Evolutionary conservation across 371 early-diverging fungal genomes (phyloP), one percentile per base, ranked within the genome.

Genomic region (Lichtheimia corymbifera): DNA sequence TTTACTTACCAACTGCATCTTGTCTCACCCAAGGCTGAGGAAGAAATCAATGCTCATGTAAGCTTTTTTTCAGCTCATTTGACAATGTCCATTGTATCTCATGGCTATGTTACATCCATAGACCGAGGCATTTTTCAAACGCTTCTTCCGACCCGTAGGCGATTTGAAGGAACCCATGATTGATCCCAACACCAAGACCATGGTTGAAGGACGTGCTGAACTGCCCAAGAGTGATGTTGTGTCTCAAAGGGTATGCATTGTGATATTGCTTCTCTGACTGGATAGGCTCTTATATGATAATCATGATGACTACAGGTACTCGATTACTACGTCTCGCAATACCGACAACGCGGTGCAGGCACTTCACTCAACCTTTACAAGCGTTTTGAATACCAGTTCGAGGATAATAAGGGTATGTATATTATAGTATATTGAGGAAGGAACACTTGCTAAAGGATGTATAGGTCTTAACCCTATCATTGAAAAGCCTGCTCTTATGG

Each of bases 1-100:
- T 85, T 87, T 42, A 58, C 58, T 20, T 90, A 90, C 47, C 90
- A 88, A 50, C 59, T 79, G 4, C 66, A 64, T 30, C 68, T 88
- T 12, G 55, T 47, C 5, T 65, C 68, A 12, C 76, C 81, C 15
- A 69, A 68, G 49, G 76, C 76, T 40, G 81, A 75, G 45, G 55
- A 67, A 50, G 81, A 80, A 20, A 57, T 80, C 20, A 64, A 76
- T 56, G 63, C 62, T 13, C 66, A 80, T 28, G 59, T 63, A 28
- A 58, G 54, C 12, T n/a, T 18, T 7, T 47, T 45, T 17, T n/a
- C 15, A 11, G 12, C 35, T 6, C 7, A 5, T 28, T 28, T 4
- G 28, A 28, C 5, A 6, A 11, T 2, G 22, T 50, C 15, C 57
- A 9, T 20, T n/a, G 18, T 17, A 43, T 53, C 6, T 4, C 6